These are phyloP conservation scores for Phlyctochytrium planicorne DNA, from an alignment of 192 early-diverging fungal species.

Conservation along the genomic window DNA sequence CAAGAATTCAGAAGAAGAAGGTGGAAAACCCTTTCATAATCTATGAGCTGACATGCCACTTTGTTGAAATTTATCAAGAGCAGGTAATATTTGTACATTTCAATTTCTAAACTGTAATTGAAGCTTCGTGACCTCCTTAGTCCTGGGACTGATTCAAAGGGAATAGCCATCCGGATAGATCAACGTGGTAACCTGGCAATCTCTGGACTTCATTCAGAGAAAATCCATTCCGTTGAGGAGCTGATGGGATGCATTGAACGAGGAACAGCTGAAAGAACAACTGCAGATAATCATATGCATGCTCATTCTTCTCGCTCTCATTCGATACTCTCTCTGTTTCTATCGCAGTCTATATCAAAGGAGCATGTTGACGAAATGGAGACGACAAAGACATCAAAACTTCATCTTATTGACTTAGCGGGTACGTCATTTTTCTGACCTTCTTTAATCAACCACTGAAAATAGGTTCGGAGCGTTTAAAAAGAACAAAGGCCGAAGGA, in stretches of 20 bases:
- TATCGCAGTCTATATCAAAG: slow-evolving; percentile 36
- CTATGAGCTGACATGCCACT: slow-evolving; percentile 38
- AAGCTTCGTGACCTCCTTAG: slow-evolving; percentile 50
- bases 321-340: slow-evolving; percentile 48
- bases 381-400: slow-evolving; percentile 35
- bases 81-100: too few species aligned
- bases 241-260: slow-evolving; percentile 40
- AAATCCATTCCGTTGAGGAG: slow-evolving; percentile 23
- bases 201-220: slow-evolving; percentile 38
- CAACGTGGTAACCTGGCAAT: slow-evolving; percentile 40
- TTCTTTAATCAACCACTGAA: neutral
- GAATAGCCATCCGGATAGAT: slow-evolving; percentile 49
- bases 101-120: too few species aligned
- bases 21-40: slow-evolving; percentile 22
- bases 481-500: slow-evolving; percentile 65
- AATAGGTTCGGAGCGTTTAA: slow-evolving; percentile 80
- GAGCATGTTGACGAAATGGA: neutral
- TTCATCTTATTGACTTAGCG: slow-evolving; percentile 89
- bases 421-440: too few species aligned
- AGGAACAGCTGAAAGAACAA: slow-evolving; percentile 43
- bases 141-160: slow-evolving; percentile 27
- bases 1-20: too few species aligned
- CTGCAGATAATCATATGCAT: slow-evolving; percentile 54
- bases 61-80: slow-evolving; percentile 62
- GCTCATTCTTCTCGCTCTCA: slow-evolving; percentile 43